A percentile compares a stretch with the other conserved stretches of the same genome.
Conservation (phyloP, 768 basidiomycete species). For the Auriscalpium vulgare region DNA sequence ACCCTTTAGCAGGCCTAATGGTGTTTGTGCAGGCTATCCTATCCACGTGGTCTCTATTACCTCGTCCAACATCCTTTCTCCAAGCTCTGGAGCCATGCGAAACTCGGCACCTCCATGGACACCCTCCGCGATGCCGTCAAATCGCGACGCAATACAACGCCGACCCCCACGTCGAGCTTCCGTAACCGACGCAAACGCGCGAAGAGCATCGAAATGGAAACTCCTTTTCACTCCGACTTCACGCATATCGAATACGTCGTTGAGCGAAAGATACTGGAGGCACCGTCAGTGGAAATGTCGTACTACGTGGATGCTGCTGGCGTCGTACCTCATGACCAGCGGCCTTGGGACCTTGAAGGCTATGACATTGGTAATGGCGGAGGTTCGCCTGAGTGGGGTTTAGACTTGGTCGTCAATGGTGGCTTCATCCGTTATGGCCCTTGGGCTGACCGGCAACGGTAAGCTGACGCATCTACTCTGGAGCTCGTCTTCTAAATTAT, state of each 20-base stretch:
- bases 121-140: background rate
- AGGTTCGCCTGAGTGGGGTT: constrained; percentile 85
- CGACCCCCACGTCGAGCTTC: constrained; percentile 1
- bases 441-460: constrained; percentile 95
- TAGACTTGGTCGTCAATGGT: constrained; percentile 74
- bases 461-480: constrained; percentile 5
- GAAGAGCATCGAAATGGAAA: constrained; percentile 42
- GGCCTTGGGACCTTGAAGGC: constrained; percentile 20
- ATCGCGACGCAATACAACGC: background rate
- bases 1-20: background rate
- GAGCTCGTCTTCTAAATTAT: background rate
- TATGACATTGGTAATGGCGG: constrained; percentile 83
- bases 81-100: constrained; percentile 11
- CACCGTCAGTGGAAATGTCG: constrained; percentile 66
- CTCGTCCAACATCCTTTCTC: constrained; percentile 9
- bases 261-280: constrained; percentile 74
- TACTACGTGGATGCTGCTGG: constrained; percentile 88
- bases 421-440: constrained; percentile 84
- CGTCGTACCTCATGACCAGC: constrained; percentile 42
- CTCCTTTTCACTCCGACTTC: constrained; percentile 48
- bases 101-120: constrained; percentile 2
- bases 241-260: constrained; percentile 75
- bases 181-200: constrained; percentile 18
- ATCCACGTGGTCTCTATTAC: constrained; percentile 6
- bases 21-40: constrained; percentile 7